phyloP scores from a whole-genome alignment of 164 flowering plant species.

The Aristolochia fimbriata region DNA sequence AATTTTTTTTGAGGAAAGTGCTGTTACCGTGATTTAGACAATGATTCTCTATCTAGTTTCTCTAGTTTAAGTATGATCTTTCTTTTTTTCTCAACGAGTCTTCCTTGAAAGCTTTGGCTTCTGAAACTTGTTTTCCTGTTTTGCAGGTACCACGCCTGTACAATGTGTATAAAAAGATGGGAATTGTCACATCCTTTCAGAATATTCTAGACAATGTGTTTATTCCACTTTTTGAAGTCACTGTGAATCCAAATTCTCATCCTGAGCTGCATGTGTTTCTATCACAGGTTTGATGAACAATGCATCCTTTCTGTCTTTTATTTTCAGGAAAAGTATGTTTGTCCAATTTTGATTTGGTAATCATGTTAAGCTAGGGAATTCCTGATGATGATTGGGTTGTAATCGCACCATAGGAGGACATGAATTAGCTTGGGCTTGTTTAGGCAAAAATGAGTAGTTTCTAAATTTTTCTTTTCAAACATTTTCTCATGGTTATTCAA shows the following conservation, averaged over 20 bases:
- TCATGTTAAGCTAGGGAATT: too few relatives aligned
- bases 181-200: slow-evolving; percentile 94
- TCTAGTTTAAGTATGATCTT: too few relatives aligned
- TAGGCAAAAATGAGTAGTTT: too few relatives aligned
- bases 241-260: slow-evolving; percentile 93
- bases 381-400: too few relatives aligned
- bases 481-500: too few relatives aligned
- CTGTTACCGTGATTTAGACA: too few relatives aligned
- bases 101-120: not conserved
- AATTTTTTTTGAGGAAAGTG: too few relatives aligned
- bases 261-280: slow-evolving; percentile 92
- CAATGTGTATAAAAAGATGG: slow-evolving; percentile 95
- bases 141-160: slow-evolving; percentile 89
- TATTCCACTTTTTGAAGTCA: slow-evolving; percentile 93
- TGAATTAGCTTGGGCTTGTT: too few relatives aligned
- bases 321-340: not conserved
- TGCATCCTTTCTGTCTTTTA: not conserved
- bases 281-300: slow-evolving; percentile 60
- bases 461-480: too few relatives aligned
- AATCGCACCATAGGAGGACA: too few relatives aligned
- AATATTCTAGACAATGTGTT: slow-evolving; percentile 93
- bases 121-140: not conserved
- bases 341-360: too few relatives aligned
- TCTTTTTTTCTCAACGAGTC: not conserved
- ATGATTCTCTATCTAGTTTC: too few relatives aligned